Base-by-base conservation (phyloP, 2,329 filamentous ascomycete species). In the Sarocladium strictum region DNA sequence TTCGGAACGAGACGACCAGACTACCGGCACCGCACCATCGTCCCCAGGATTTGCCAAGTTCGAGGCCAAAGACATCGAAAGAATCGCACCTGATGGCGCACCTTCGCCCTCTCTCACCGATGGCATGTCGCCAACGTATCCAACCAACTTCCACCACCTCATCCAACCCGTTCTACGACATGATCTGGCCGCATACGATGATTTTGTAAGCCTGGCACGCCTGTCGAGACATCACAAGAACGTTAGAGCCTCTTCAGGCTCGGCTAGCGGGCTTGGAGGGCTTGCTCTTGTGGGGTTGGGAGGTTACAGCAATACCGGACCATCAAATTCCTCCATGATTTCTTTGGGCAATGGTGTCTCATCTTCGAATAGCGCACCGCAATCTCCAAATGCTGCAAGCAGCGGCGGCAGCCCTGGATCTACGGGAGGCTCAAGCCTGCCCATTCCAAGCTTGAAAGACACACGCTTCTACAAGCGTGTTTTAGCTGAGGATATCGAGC, bases 401-500 rank as follows among this genome's bases (percentile, higher is more conserved):
- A 35, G 10, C 53, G 26, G 38, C 26, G 40, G 40, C 58, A 84
- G 75, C 4, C 80, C 76, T 45, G 80, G 78, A 60, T 85, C 75
- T 52, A 76, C 69, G 7, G 63, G 73, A 37, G 81, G 78, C 61
- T 66, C 70, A 12, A 66, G 65, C 49, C 78, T 78, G 2, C 65
- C 23, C 61, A 69, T 81, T 32, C 84, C 81, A 2, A 84, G 85
- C 3, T 73, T 99, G 38, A 96, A 94, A 65, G 94, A 97, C 55
- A 90, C 88, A 26, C 90, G 88, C 60, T 99, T 97, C 66, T 99
- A 93, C 74, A 97, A 97, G 73, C 85, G 94, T 47, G 86, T 85
- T 5, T 71, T 97, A 24, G 79, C 83, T 19, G 94, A 99, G 68
- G 94, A 99, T 65, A 90, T 99, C 55, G 94, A 99, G 66, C 94